These are phyloP conservation scores for Proliferodiscus dingleyae DNA, from an alignment of 2,329 filamentous ascomycete genomes.

Conservation along the genomic window DNA sequence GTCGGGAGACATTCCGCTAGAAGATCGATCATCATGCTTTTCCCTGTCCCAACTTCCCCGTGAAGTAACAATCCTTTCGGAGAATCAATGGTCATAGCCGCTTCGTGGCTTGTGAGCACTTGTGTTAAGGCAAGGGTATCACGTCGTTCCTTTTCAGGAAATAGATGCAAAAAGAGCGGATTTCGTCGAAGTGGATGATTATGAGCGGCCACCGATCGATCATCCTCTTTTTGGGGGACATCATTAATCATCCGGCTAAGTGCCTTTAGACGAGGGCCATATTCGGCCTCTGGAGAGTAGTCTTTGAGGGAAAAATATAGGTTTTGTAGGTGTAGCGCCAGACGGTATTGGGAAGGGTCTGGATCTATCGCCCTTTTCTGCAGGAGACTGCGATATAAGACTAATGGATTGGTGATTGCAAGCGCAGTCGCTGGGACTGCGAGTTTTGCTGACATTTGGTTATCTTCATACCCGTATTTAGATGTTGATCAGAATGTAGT, in stretches of 20 bases:
- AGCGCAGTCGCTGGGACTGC: slow-evolving; percentile 39
- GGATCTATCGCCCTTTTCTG: slow-evolving; percentile 51
- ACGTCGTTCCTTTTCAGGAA: slow-evolving; percentile 48
- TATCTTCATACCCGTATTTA: slow-evolving; percentile 6
- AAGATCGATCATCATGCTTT: slow-evolving; percentile 79
- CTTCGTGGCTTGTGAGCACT: slow-evolving; percentile 65
- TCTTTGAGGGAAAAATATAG: slow-evolving; percentile 72
- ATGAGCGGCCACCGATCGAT: slow-evolving; percentile 42
- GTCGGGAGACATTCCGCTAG: slow-evolving; percentile 75
- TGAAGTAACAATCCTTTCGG: slow-evolving; percentile 73
- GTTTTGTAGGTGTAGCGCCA: slow-evolving; percentile 72
- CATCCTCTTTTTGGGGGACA: slow-evolving; percentile 28
- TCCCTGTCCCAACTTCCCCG: slow-evolving; percentile 77
- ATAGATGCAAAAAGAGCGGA: slow-evolving; percentile 54
- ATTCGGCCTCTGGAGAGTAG: slow-evolving; percentile 69
- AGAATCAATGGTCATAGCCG: slow-evolving; percentile 65
- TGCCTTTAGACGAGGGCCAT: slow-evolving; percentile 59
- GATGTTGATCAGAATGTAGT: neutral
- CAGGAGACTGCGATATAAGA: slow-evolving; percentile 71
- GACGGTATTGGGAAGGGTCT: slow-evolving; percentile 66
- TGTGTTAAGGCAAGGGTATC: slow-evolving; percentile 62
- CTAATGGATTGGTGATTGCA: slow-evolving; percentile 65
- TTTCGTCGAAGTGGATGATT: slow-evolving; percentile 54
- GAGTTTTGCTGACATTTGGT: slow-evolving; percentile 29
- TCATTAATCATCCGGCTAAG: slow-evolving; percentile 43